A percentile compares a stretch with the other conserved stretches of the same genome.
These are phyloP conservation scores for Coemansia sp. DNA, from an alignment of 192 early-diverging fungal species.

Conservation along the genomic window DNA sequence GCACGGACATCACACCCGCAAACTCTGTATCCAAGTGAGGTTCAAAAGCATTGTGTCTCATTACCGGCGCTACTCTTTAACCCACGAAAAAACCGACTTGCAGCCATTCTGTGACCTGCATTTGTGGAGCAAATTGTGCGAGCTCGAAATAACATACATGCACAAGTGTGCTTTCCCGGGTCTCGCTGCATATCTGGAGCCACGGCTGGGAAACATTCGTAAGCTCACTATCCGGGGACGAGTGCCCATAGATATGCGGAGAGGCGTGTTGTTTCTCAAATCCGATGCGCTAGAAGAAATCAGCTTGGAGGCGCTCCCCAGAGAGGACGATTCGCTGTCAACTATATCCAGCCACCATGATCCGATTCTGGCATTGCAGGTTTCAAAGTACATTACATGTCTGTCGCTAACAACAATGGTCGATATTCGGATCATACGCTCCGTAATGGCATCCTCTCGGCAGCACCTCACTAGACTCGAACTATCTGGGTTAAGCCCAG, in stretches of 20 bases:
- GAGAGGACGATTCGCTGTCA: slow-evolving; percentile 27
- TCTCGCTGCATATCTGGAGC: slow-evolving; percentile 35
- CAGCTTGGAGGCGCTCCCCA: slow-evolving; percentile 17
- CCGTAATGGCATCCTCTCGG: slow-evolving; percentile 8
- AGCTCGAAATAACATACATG: slow-evolving; percentile 36
- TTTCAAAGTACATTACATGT: slow-evolving; percentile 5
- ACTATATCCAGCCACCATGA: slow-evolving; percentile 17
- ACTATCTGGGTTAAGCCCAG: slow-evolving; percentile 18
- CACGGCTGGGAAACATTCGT: slow-evolving; percentile 25
- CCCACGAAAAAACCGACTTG: slow-evolving; percentile 26
- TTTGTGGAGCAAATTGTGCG: slow-evolving; percentile 23
- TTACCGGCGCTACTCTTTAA: slow-evolving; percentile 34
- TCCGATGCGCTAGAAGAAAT: slow-evolving; percentile 19
- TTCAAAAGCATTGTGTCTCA: slow-evolving; percentile 36
- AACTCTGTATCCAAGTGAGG: slow-evolving; percentile 25
- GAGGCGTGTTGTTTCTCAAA: slow-evolving; percentile 23
- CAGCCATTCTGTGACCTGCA: slow-evolving; percentile 38
- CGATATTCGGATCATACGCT: slow-evolving; percentile 30
- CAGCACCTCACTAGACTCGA: slow-evolving; percentile 12
- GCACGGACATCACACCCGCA: slow-evolving; percentile 26
- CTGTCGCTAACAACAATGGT: slow-evolving; percentile 28
- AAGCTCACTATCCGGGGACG: slow-evolving; percentile 27
- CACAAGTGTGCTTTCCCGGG: slow-evolving; percentile 51
- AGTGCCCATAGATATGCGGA: slow-evolving; percentile 46
- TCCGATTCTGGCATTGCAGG: slow-evolving; percentile 12